Percentiles rank a stretch among this genome's conserved stretches.
Conservation (phyloP, 306 rosid species). For the Cucurbita argyrosperma region DNA sequence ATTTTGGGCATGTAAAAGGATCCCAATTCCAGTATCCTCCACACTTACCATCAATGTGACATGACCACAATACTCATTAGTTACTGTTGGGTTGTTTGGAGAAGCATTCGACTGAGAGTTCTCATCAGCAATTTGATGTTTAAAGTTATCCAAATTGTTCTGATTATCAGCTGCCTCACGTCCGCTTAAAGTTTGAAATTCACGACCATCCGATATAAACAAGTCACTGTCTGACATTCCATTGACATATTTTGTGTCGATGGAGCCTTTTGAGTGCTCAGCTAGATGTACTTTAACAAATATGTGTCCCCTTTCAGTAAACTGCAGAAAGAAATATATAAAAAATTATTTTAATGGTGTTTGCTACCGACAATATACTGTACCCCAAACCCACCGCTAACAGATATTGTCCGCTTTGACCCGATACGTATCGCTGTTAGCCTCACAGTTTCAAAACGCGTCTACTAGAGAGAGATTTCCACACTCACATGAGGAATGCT, state of each 20-base stretch:
- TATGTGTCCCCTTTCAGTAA: slow-evolving; percentile 91
- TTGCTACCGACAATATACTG: neutral
- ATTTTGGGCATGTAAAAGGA: slow-evolving; percentile 73
- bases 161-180: slow-evolving; percentile 78
- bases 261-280: slow-evolving; percentile 28
- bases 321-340: slow-evolving; percentile 22
- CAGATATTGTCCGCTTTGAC: too few species aligned
- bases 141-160: slow-evolving; percentile 73
- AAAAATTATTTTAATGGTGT: neutral
- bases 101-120: slow-evolving; percentile 36
- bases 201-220: slow-evolving; percentile 28
- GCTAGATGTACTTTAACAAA: slow-evolving; percentile 75
- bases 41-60: slow-evolving; percentile 72
- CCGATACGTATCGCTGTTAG: too few species aligned
- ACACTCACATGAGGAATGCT: too few species aligned
- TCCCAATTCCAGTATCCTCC: slow-evolving; percentile 95
- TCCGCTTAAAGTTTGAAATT: slow-evolving; percentile 70
- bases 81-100: slow-evolving; percentile 18
- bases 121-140: slow-evolving; percentile 53
- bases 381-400: too few species aligned
- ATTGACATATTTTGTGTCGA: slow-evolving; percentile 38
- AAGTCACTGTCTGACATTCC: slow-evolving; percentile 44
- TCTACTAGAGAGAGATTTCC: too few species aligned
- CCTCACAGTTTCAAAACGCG: too few species aligned
- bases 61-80: slow-evolving; percentile 34